Percentiles rank a stretch among this genome's conserved stretches.
Conservation (phyloP, 75 land plant genomes). For the Ceratopteris richardii region DNA sequence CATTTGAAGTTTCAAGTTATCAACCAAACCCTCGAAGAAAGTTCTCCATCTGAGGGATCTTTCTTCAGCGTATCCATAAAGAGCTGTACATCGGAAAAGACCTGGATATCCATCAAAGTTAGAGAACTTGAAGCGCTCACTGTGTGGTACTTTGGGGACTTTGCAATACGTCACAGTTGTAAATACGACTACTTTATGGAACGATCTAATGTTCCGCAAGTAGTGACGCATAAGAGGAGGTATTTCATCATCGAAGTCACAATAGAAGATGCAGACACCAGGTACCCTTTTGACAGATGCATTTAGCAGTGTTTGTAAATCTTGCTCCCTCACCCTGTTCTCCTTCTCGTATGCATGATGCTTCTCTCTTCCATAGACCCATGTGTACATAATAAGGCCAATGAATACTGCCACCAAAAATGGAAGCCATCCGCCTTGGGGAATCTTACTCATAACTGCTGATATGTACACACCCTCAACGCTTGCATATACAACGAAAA, state of each 20-base stretch:
- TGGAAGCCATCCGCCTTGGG: constrained; percentile 61
- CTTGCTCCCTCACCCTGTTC: constrained; percentile 19
- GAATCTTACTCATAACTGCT: constrained; percentile 36
- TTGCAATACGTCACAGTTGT: constrained; percentile 36
- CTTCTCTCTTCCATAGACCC: constrained; percentile 47
- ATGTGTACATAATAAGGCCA: constrained; percentile 28
- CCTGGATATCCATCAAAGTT: constrained; percentile 11
- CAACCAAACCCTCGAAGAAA: constrained; percentile 5
- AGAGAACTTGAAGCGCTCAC: constrained; percentile 17
- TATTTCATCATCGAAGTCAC: constrained; percentile 33
- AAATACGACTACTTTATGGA: constrained; percentile 45
- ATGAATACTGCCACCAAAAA: constrained; percentile 34
- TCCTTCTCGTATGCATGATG: constrained; percentile 25
- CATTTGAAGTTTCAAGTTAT: neutral
- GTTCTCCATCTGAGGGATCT: neutral
- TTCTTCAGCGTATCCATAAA: constrained; percentile 21
- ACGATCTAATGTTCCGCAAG: constrained; percentile 28
- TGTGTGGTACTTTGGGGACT: constrained; percentile 12
- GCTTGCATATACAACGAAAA: constrained; percentile 19
- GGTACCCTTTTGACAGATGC: constrained; percentile 22
- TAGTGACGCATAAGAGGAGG: constrained; percentile 48
- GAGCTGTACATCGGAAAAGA: constrained; percentile 21
- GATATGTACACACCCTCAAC: constrained; percentile 45
- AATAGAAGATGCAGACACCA: constrained; percentile 50
- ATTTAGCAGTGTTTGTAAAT: constrained; percentile 12